Evolutionary conservation across 1,284 basidiomycete genomes (phyloP).

Genomic region (Chalciporus sp.): DNA sequence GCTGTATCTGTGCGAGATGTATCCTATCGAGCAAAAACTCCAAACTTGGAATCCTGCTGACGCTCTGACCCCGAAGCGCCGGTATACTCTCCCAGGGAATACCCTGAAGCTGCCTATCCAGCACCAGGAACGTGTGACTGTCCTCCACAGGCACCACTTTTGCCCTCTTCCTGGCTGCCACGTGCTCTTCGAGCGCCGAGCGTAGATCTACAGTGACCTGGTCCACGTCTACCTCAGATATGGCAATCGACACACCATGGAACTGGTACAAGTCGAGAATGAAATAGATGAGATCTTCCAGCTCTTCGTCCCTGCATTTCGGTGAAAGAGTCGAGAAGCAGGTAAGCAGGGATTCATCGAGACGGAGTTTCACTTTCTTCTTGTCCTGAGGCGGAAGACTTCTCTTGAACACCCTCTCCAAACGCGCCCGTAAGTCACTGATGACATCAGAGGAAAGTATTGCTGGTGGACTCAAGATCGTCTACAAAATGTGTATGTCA

Average conservation of each 20-base stretch:
- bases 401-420: conserved; percentile 77
- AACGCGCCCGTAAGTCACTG: conserved; percentile 56
- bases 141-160: conserved; percentile 41
- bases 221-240: conserved; percentile 92
- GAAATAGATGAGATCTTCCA: conserved; percentile 95
- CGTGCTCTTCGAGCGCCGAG: conserved; percentile 69
- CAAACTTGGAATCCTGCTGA: conserved; percentile 89
- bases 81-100: conserved; percentile 98
- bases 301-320: conserved; percentile 86
- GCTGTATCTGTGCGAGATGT: conserved; percentile 53
- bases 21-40: conserved; percentile 88
- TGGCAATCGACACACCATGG: conserved; percentile 85
- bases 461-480: conserved; percentile 66
- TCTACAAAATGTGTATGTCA: conserved; percentile 43
- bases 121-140: conserved; percentile 83
- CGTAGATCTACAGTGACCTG: conserved; percentile 81
- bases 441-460: conserved; percentile 50
- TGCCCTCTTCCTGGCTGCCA: conserved; percentile 40
- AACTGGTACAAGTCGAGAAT: conserved; percentile 93
- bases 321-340: conserved; percentile 85
- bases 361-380: conserved; percentile 30
- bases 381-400: conserved; percentile 53
- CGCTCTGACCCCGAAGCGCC: conserved; percentile 77
- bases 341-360: conserved; percentile 78
- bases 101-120: conserved; percentile 89